A percentile compares a stretch with the other conserved stretches of the same genome.
These are phyloP conservation scores for Sporothrix phasma DNA, from an alignment of 2,329 filamentous ascomycete species.

Conservation along the genomic window DNA sequence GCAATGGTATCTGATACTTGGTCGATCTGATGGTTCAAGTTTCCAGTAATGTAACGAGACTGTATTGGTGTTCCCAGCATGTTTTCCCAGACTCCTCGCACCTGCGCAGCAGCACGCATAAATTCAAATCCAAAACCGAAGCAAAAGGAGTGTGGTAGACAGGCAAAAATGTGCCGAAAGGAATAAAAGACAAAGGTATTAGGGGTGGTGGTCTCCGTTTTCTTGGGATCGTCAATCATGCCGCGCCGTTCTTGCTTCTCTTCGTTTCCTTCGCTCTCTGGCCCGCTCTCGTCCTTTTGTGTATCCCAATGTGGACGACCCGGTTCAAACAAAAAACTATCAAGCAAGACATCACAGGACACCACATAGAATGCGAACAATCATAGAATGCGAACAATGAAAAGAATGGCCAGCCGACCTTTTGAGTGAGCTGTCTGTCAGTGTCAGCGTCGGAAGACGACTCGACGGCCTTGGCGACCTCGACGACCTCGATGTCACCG, in stretches of 20 bases:
- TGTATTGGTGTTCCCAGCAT: neutral
- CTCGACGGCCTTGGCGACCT: too few species aligned
- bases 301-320: neutral
- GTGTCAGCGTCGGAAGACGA: too few species aligned
- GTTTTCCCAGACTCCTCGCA: conserved; percentile 1
- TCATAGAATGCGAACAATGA: too few species aligned
- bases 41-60: neutral
- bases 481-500: neutral
- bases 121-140: neutral
- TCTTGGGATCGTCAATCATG: neutral
- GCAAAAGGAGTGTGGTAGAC: neutral
- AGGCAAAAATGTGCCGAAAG: neutral
- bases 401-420: too few species aligned
- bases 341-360: neutral
- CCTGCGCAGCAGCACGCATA: neutral
- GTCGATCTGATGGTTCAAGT: neutral
- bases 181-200: neutral
- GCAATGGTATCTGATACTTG: too few species aligned
- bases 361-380: neutral
- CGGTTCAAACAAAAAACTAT: neutral
- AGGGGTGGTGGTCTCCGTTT: neutral
- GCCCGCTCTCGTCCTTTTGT: neutral
- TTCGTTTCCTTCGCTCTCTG: neutral
- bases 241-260: neutral
- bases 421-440: too few species aligned